Evolutionary conservation across 2,329 filamentous ascomycete species (phyloP), one percentile per base, ranked within the genome.

Genomic region (Epichloe sp.): DNA sequence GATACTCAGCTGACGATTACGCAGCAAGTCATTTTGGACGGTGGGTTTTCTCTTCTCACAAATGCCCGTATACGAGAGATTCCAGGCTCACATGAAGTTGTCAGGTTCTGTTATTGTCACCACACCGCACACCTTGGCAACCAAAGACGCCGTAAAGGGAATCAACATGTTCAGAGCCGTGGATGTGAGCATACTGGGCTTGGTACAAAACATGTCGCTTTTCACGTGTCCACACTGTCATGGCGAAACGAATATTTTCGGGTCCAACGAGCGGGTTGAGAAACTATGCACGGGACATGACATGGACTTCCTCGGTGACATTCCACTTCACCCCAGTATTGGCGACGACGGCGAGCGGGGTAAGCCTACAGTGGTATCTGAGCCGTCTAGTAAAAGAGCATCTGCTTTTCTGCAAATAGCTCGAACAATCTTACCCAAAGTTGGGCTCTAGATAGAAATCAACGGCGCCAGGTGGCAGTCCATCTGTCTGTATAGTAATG

Each of bases 1-100:
- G 93, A 98, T 62, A 91, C 91, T 0, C 93, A 98, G 63, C 75
- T 98, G 57, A 96, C 88, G n/a, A 93, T 98, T 54, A 91, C 88
- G 15, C 93, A 98, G 66, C 91, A 96, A 69, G 76, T 98, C 11
- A 74, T 86, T n/a, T 72, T 98, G 2, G 87, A 94, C 59, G 91
- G 89, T 76, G 71, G 64, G 71, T 58, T 12, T 15, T 11, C 5
- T 26, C 14, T 14, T 23, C 15, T 41, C 15, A 12, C 6, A 2
- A 49, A 10, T 26, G 5, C 17, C 41, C 3, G 14, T 5, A 11
- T 7, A 26, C 10, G 40, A 19, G 1, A 19, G 2, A 12, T 14
- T 40, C 3, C 10, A 17, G 31, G 17, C 41, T 43, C 17, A 50
- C 15, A 21, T 44, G 40, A 14, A 52, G 21, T 2, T 15, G 15